Conservation (phyloP, 2,329 filamentous ascomycete genomes). For the Myriosclerotinia scirpicola region DNA sequence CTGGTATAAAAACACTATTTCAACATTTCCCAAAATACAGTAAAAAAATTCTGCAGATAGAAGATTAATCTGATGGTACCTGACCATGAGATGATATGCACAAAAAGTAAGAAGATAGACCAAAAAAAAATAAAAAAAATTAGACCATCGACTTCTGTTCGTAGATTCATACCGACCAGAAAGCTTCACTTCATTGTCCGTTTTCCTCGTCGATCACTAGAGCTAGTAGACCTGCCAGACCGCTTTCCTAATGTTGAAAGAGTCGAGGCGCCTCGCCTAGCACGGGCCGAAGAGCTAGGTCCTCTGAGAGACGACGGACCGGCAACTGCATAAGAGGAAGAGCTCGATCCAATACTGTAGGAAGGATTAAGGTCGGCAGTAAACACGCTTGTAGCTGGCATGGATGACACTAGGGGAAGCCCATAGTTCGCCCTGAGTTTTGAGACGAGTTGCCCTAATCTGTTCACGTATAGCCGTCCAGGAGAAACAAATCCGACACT, state of each 20-base stretch:
- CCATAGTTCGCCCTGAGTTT: conserved; percentile 13
- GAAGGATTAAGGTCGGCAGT: background rate
- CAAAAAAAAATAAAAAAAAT: conserved; percentile 1
- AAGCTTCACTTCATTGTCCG: conserved; percentile 38
- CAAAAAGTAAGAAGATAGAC: conserved; percentile 2
- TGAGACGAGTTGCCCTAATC: conserved; percentile 10
- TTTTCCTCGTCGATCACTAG: conserved; percentile 32
- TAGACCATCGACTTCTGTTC: background rate
- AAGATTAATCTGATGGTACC: conserved; percentile 22
- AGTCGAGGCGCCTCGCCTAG: conserved; percentile 20
- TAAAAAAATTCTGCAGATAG: conserved; percentile 2
- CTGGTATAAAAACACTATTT: conserved; percentile 19
- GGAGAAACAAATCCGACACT: conserved; percentile 17
- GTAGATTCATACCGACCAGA: background rate
- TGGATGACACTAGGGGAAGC: conserved; percentile 2
- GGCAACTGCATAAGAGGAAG: conserved; percentile 9
- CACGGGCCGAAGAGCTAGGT: conserved; percentile 1
- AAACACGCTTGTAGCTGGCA: background rate
- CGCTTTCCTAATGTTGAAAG: conserved; percentile 28
- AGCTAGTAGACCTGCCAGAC: conserved; percentile 28
- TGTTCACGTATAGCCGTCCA: conserved; percentile 14
- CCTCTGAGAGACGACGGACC: background rate
- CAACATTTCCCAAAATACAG: conserved; percentile 11
- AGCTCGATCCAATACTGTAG: conserved; percentile 25
- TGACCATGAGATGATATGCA: conserved; percentile 22